Evolutionary conservation across 768 basidiomycete genomes (phyloP), one percentile per base, ranked within the genome.

Genomic region (Rhizopogon sp.): DNA sequence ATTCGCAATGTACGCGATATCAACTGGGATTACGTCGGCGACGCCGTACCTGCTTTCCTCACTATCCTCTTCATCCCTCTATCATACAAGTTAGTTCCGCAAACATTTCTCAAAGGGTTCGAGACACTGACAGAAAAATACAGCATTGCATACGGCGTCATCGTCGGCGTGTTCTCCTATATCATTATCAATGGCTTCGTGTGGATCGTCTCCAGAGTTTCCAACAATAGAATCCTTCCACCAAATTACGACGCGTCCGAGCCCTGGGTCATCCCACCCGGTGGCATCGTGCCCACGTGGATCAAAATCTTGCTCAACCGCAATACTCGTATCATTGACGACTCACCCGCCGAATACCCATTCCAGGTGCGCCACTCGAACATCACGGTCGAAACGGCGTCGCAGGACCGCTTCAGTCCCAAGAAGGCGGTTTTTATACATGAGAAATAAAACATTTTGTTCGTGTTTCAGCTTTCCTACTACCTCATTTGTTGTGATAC

Each of bases 121-220:
- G 50, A 42, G 53, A 53, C 25, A 22, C 33, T 49, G 5, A 55
- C 53, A 39, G 3, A 13, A 22, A 57, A 17, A 43, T 56, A 58
- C 60, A 91, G 88, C 76, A 92, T 93, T 64, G 90, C 91, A 40
- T 92, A 93, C 64, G 91, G 91, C 60, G 87, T 93, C 66, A 92
- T 94, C 58, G 83, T 87, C 0, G 92, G 91, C 37, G 75, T 94
- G 50, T 47, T 77, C 39, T 80, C 84, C 13, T 92, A 90, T 67
- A 62, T 89, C 45, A 57, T 90, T 54, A 72, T 94, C 55, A 93
- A 94, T 64, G 86, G 84, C 41, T 72, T 84, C 47, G 82, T 89
- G 6, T 79, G 81, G 66, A 17, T 77, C 14, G 43, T 91, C 54
- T 77, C 72, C 62, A 85, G 79, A 61, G 56, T 79, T 28, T 73